Evolutionary conservation across 495 filamentous ascomycete genomes (phyloP).

Genomic region (Neurospora cerealis): DNA sequence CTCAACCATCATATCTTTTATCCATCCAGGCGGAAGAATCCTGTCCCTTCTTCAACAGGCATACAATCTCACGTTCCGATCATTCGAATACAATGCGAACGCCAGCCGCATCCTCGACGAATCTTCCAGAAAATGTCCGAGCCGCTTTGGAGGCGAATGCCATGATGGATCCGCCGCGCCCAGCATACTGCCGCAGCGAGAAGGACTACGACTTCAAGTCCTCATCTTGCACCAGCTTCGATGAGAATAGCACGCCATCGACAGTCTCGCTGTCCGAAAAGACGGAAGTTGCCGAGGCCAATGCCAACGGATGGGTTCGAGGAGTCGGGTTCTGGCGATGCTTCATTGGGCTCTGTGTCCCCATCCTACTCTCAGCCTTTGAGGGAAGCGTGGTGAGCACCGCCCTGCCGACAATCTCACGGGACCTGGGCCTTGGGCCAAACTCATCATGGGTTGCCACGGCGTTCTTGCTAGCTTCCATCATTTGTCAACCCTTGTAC

Average conservation of each 20-base stretch:
- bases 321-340: slow-evolving; percentile 30
- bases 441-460: slow-evolving; percentile 23
- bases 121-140: not conserved
- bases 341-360: slow-evolving; percentile 27
- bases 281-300: slow-evolving; percentile 1
- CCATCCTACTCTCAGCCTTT: slow-evolving; percentile 33
- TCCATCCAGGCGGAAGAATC: not conserved
- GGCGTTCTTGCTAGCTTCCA: slow-evolving; percentile 17
- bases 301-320: slow-evolving; percentile 11
- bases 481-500: slow-evolving; percentile 26
- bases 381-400: slow-evolving; percentile 44
- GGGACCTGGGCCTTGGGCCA: slow-evolving; percentile 18
- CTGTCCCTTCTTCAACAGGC: not conserved
- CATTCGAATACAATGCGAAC: not conserved
- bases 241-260: not conserved
- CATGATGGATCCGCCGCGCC: not conserved
- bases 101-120: not conserved
- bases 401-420: slow-evolving; percentile 33
- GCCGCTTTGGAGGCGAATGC: not conserved
- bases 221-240: not conserved
- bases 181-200: not conserved
- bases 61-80: not conserved
- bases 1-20: not conserved
- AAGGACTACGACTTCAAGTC: not conserved
- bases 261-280: slow-evolving; percentile 2